A percentile compares a stretch with the other conserved stretches of the same genome.
Conservation (phyloP, 2,329 filamentous ascomycete species). For the Elsinoe batatas region DNA sequence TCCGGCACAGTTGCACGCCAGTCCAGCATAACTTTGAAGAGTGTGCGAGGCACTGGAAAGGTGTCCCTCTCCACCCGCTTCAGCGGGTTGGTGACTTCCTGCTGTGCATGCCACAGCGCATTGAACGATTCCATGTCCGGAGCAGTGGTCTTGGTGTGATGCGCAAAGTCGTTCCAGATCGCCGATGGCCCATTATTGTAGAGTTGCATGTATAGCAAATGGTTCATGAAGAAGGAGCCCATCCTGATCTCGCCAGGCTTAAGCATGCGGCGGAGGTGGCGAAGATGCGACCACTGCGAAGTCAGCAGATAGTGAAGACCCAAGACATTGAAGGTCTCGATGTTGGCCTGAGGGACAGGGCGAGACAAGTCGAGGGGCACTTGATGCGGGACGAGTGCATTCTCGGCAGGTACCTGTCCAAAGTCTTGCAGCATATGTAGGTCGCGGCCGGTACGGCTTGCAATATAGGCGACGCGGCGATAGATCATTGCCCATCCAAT, state of each 20-base stretch:
- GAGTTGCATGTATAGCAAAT: constrained; percentile 48
- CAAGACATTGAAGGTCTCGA: constrained; percentile 70
- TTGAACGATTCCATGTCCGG: constrained; percentile 16
- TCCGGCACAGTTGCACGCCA: constrained; percentile 9
- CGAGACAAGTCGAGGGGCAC: constrained; percentile 22
- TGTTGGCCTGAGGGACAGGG: constrained; percentile 49
- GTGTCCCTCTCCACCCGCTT: neutral
- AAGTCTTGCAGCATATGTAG: neutral
- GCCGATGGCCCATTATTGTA: constrained; percentile 10
- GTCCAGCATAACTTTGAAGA: constrained; percentile 14
- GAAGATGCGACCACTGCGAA: constrained; percentile 47
- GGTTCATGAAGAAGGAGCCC: constrained; percentile 70
- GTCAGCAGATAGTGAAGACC: constrained; percentile 61
- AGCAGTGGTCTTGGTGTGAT: constrained; percentile 2
- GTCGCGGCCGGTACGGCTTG: neutral
- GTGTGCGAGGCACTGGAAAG: constrained; percentile 13
- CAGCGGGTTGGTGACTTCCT: neutral
- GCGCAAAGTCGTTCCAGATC: constrained; percentile 12
- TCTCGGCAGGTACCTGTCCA: neutral
- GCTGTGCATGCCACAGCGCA: constrained; percentile 15
- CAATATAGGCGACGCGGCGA: constrained; percentile 40
- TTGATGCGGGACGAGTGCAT: constrained; percentile 6
- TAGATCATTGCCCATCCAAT: constrained; percentile 71
- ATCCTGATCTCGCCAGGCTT: constrained; percentile 53
- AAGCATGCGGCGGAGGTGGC: constrained; percentile 54